Percentiles rank a stretch among this genome's conserved stretches.
Evolutionary conservation across 2,329 filamentous ascomycete species (phyloP).

Genomic region (Penicillium occitanis): DNA sequence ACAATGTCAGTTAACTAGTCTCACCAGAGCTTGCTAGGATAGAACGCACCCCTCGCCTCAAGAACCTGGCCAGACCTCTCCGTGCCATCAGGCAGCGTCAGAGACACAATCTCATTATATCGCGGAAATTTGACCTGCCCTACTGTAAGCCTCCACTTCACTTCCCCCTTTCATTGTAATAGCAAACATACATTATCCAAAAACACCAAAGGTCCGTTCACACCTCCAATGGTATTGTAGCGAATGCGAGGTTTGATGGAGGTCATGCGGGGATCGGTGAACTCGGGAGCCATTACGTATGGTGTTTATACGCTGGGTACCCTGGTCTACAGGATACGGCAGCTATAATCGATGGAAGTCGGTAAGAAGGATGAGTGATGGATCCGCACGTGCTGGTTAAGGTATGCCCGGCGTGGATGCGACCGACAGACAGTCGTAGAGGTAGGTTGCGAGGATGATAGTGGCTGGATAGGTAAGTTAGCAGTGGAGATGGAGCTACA

Average conservation of each 20-base stretch:
- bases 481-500: not conserved
- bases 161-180: not conserved
- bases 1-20: not conserved
- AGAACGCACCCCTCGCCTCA: conserved; percentile 68
- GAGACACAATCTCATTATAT: conserved; percentile 96
- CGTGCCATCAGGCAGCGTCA: conserved; percentile 93
- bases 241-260: conserved; percentile 70
- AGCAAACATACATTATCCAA: conserved; percentile 77
- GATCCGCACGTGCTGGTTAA: not conserved
- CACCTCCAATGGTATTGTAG: conserved; percentile 97
- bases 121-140: conserved; percentile 84
- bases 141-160: not conserved
- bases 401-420: not conserved
- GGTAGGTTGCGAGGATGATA: conserved; percentile 9
- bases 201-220: conserved; percentile 97
- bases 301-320: conserved; percentile 6
- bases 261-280: conserved; percentile 49
- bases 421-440: not conserved
- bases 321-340: conserved; percentile 6
- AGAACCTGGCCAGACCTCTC: conserved; percentile 92
- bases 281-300: conserved; percentile 29
- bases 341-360: not conserved
- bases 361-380: not conserved
- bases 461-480: not conserved
- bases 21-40: not conserved